These are phyloP conservation scores for Nicotiana attenuata DNA, from an alignment of 257 asterid species.

Conservation along the genomic window DNA sequence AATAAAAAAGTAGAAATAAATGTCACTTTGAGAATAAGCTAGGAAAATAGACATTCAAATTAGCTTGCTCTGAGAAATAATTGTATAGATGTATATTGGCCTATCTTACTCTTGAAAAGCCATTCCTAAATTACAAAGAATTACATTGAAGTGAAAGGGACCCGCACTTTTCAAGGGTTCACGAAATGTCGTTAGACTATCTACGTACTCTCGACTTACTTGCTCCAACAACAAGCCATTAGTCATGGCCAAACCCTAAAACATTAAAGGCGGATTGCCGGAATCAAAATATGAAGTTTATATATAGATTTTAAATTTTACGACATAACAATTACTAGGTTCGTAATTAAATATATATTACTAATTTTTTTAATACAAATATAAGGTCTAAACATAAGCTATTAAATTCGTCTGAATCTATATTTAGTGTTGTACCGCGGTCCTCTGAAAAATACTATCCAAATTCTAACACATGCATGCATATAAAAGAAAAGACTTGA, in stretches of 20 bases:
- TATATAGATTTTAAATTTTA: no score
- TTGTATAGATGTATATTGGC: neutral
- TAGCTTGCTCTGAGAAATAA: no score
- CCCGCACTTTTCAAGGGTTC: neutral
- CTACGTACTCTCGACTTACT: no score
- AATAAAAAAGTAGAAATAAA: no score
- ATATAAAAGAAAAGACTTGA: neutral
- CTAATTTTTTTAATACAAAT: no score
- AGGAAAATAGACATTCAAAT: neutral
- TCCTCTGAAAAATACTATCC: neutral
- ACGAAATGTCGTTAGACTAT: neutral
- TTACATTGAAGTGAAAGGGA: neutral
- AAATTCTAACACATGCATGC: neutral
- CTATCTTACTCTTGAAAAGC: neutral
- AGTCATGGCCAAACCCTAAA: neutral
- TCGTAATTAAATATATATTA: no score
- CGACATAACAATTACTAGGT: no score
- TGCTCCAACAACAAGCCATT: neutral
- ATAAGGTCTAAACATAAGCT: no score
- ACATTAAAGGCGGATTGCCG: neutral
- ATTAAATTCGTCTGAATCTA: no score
- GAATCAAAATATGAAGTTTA: no score
- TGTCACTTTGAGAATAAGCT: neutral
- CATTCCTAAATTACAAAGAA: neutral
- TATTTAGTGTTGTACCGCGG: no score